phyloP scores from a whole-genome alignment of 345 rosid species.

The Eucalyptus brandiana region DNA sequence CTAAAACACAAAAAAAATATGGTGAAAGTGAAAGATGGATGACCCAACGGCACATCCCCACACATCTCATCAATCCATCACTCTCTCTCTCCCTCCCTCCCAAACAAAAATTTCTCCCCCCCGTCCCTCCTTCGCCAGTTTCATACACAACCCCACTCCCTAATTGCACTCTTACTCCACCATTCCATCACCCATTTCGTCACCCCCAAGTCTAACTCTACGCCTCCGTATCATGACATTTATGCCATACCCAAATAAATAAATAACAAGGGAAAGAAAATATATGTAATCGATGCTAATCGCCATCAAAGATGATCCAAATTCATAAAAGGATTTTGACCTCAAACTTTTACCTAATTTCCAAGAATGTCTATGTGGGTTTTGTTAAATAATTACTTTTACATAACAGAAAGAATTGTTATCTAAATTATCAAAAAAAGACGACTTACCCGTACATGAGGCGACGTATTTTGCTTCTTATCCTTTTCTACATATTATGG shows the following conservation, averaged over 20 bases:
- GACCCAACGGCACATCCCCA: constrained; percentile 1
- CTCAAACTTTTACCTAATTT: background rate
- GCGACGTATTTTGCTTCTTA: background rate
- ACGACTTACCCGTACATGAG: background rate
- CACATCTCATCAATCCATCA: background rate
- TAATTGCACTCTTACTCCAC: constrained; percentile 63
- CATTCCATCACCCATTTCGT: constrained; percentile 62
- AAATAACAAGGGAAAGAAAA: background rate
- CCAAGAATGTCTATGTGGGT: background rate
- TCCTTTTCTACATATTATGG: background rate
- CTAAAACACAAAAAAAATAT: background rate
- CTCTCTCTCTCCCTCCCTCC: background rate
- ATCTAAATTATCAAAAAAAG: background rate
- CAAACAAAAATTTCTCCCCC: background rate
- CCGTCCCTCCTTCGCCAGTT: constrained; percentile 26
- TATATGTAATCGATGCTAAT: background rate
- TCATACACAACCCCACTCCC: constrained; percentile 25
- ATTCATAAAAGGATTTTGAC: background rate
- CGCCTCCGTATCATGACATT: background rate
- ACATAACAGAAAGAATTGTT: background rate
- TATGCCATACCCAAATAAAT: background rate
- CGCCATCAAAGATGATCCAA: background rate
- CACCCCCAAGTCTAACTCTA: constrained; percentile 22
- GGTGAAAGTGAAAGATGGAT: constrained; percentile 22
- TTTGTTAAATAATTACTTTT: background rate